Evolutionary conservation across 2,329 filamentous ascomycete genomes (phyloP).

Genomic region (Phyllosticta paracitricarpa): DNA sequence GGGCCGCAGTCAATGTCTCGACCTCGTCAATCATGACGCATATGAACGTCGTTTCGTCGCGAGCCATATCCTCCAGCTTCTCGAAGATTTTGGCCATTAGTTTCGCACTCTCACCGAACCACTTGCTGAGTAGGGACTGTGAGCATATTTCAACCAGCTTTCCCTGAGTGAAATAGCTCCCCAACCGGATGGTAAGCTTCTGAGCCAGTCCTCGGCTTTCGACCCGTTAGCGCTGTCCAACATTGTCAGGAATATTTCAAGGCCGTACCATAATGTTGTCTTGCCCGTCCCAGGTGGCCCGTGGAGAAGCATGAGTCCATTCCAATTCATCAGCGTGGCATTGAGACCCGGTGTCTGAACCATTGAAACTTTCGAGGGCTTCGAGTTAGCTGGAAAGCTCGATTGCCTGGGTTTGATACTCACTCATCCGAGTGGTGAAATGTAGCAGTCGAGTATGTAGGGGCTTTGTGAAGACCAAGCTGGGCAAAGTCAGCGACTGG

Average conservation of each 20-base stretch:
- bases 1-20: slow-evolving; percentile 37
- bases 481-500: background rate
- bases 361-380: slow-evolving; percentile 18
- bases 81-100: slow-evolving; percentile 35
- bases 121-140: slow-evolving; percentile 36
- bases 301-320: slow-evolving; percentile 33
- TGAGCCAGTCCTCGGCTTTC: slow-evolving; percentile 39
- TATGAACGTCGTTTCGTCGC: slow-evolving; percentile 32
- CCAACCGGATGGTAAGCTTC: slow-evolving; percentile 38
- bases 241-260: background rate
- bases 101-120: slow-evolving; percentile 38
- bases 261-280: slow-evolving; percentile 29
- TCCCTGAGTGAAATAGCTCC: slow-evolving; percentile 24
- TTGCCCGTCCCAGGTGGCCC: slow-evolving; percentile 37
- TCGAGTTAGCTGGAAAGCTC: background rate
- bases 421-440: slow-evolving; percentile 31
- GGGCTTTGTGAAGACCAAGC: slow-evolving; percentile 34
- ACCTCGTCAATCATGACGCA: slow-evolving; percentile 42
- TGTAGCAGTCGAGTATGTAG: slow-evolving; percentile 33
- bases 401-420: background rate
- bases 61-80: slow-evolving; percentile 24
- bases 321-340: slow-evolving; percentile 34
- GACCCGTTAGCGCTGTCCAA: background rate
- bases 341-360: slow-evolving; percentile 26
- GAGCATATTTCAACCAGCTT: slow-evolving; percentile 38